A percentile compares a stretch with the other conserved stretches of the same genome.
Conservation (phyloP, 2,329 filamentous ascomycete species). For the Hypoxylon sp. region DNA sequence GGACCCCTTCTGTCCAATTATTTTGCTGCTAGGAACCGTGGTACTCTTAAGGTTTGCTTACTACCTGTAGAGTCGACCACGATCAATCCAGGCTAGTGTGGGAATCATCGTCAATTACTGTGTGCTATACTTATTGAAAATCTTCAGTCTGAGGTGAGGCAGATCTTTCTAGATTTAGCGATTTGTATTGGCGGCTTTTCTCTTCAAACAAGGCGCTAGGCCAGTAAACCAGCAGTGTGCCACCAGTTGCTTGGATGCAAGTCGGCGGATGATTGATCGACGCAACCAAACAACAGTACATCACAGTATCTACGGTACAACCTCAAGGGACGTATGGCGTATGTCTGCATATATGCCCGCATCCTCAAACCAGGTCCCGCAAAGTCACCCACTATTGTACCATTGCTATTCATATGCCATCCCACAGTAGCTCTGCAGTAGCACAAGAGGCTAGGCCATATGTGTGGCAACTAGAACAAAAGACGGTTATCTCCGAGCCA, state of each 20-base stretch:
- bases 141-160: constrained; percentile 19
- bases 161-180: constrained; percentile 27
- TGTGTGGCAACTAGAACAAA: constrained; percentile 34
- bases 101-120: constrained; percentile 17
- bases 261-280: constrained; percentile 39
- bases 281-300: constrained; percentile 21
- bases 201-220: constrained; percentile 24
- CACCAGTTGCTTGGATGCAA: constrained; percentile 19
- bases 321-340: constrained; percentile 38
- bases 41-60: constrained; percentile 26
- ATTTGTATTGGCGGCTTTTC: constrained; percentile 28
- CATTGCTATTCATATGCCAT: constrained; percentile 27
- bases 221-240: constrained; percentile 9
- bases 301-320: constrained; percentile 35
- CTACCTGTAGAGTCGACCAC: constrained; percentile 20
- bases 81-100: constrained; percentile 8
- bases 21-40: constrained; percentile 22
- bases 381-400: constrained; percentile 12
- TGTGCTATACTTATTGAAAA: constrained; percentile 20
- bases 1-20: constrained; percentile 34
- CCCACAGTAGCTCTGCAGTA: constrained; percentile 32
- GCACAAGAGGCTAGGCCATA: constrained; percentile 32
- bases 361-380: constrained; percentile 23
- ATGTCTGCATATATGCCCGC: constrained; percentile 27
- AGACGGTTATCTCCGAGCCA: constrained; percentile 42